phyloP scores from a whole-genome alignment of 306 rosid genomes.

The Medicago arabica region DNA sequence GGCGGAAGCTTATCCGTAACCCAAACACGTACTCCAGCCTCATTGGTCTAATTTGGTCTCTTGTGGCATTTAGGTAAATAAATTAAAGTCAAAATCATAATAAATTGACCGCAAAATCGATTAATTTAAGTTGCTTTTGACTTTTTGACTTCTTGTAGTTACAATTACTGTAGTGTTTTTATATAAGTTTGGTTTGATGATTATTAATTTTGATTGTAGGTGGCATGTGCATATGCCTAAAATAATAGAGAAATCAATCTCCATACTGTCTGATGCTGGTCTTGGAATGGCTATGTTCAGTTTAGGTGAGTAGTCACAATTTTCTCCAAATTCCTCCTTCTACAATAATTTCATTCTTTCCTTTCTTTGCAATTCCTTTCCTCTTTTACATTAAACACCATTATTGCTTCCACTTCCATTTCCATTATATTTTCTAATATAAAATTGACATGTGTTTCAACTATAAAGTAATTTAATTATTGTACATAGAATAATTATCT shows the following conservation, averaged over 20 bases:
- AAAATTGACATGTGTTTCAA: background rate
- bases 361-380: conserved; percentile 20
- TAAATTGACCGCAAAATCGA: background rate
- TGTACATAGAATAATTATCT: no score
- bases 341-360: conserved; percentile 39
- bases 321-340: conserved; percentile 35
- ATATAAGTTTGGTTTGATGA: conserved; percentile 22
- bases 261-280: conserved; percentile 98
- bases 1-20: conserved; percentile 97
- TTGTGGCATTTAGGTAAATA: conserved; percentile 79
- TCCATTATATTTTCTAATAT: background rate
- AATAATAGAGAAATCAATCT: conserved; percentile 78
- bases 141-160: conserved; percentile 2
- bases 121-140: conserved; percentile 23
- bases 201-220: conserved; percentile 50
- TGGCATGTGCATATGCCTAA: conserved; percentile 90
- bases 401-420: background rate
- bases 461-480: no score
- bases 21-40: conserved; percentile 98
- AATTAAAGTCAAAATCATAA: conserved; percentile 35
- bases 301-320: conserved; percentile 71
- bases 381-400: conserved; percentile 11
- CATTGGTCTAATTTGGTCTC: conserved; percentile 92
- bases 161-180: background rate
- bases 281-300: conserved; percentile 99